Base-by-base conservation (phyloP, 768 basidiomycete species). In the Boletus reticulatus region DNA sequence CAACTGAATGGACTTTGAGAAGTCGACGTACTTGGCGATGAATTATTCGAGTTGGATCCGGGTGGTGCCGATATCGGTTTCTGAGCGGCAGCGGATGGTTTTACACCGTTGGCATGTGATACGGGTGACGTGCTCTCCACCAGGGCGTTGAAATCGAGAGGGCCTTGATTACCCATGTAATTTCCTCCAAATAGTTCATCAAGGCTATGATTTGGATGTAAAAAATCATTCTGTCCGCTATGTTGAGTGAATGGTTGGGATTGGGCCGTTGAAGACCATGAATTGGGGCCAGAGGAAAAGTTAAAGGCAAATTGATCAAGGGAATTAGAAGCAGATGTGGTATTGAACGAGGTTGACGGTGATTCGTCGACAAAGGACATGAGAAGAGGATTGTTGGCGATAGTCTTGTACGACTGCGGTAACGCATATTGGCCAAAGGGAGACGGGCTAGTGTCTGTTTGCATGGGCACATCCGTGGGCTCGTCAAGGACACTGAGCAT, bases 381-480 rank as follows among this genome's bases (percentile, higher is more conserved):
- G 76, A 88, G 92, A 73, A 85, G 79, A 1, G 92, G 90, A 59
- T 92, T 92, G 72, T 80, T 85, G 48, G 90, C 90, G 54, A 94
- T 85, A 12, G 88, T 90, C 54, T 87, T 92, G 70, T 83, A 92
- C 2, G 78, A 69, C 31, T 78, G 67, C 17, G 68, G 63, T n/a
- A 80, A 73, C 8, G 80, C 74, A 58, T 72, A 76, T 50, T 73
- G 71, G 31, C 84, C 83, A 61, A 81, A 85, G 2, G 70, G 69
- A 6, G 69, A 70, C 14, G 80, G 42, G n/a, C 51, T 74, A 51
- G 80, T 76, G 65, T 88, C 85, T 70, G 86, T 75, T 54, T 69
- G 67, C 81, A 85, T 85, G 4, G 83, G 78, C 32, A 77, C 76
- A 44, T 81, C 78, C 7, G 83, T 79, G 32, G 78, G 75, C 61